Evolutionary conservation across 2,329 filamentous ascomycete genomes (phyloP), one percentile per base, ranked within the genome.

Genomic region (Aspergillus fructus): DNA sequence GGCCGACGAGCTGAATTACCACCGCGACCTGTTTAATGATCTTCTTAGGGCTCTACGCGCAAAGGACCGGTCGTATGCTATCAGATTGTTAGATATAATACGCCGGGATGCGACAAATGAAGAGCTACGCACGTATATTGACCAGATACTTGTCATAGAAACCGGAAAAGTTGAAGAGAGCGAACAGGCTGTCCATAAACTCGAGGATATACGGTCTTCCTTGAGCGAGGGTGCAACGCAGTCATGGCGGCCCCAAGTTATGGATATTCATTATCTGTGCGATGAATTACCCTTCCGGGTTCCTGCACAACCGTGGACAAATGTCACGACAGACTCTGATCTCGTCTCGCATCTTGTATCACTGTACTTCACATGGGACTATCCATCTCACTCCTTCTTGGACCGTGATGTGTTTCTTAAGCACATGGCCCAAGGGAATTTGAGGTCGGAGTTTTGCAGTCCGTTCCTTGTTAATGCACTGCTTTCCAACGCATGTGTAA

Each of bases 321-420:
- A 79, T 12, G 90, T 96, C 41, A 96, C 90, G 1, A 81, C 84
- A 45, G 90, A 96, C 69, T 79, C 84, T 7, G 83, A 88, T 51
- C 80, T 96, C 42, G 85, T 96, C 60, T 84, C 86, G 8, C 91
- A 96, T 74, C 82, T 96, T 23, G 84, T 96, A 65, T 91, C 91
- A 69, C 89, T 96, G 86, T 96, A 96, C 76, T 96, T 96, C 75
- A 90, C 86, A 65, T 96, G 92, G 88, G 91, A 96, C 73, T 96
- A 96, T 72, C 87, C 90, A 24, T 96, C 92, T 74, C 96, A 89
- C 71, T 85, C 81, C 15, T 79, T 94, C 45, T 93, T 96, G 68
- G 90, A 89, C 67, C 81, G 86, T 37, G 91, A 96, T 68, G 94
- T 94, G 64, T 74, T 87, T 50, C 80, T 83, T 23, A 90, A 90